Conservation (phyloP, 1,284 basidiomycete genomes). For the Cryptococcus sp. region DNA sequence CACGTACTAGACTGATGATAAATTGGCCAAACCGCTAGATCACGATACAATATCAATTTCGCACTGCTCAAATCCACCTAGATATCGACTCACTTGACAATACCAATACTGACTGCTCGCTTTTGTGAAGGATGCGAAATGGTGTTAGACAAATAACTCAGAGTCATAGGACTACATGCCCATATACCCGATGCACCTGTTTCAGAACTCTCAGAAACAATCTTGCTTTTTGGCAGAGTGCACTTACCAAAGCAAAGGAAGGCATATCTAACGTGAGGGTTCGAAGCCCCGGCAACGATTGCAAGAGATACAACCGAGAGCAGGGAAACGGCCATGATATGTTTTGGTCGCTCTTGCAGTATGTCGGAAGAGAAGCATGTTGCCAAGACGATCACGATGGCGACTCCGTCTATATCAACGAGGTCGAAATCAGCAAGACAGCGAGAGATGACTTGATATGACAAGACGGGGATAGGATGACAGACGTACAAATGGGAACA, state of each 20-base stretch:
- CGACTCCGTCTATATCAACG: slow-evolving; percentile 16
- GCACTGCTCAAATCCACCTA: too few species aligned
- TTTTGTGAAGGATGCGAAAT: slow-evolving; percentile 21
- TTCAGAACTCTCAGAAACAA: too few species aligned
- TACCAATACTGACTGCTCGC: slow-evolving; percentile 24
- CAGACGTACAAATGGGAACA: too few species aligned
- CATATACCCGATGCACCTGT: slow-evolving; percentile 17
- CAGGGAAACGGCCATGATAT: slow-evolving; percentile 18
- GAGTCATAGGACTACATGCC: slow-evolving; percentile 24
- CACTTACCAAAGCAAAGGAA: slow-evolving; percentile 27
- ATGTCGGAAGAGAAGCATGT: slow-evolving; percentile 26
- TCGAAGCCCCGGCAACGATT: slow-evolving; percentile 14
- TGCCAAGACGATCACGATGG: slow-evolving; percentile 18
- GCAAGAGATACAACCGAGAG: slow-evolving; percentile 15
- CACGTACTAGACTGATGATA: too few species aligned
- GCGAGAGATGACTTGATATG: too few species aligned
- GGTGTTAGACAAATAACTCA: slow-evolving; percentile 25
- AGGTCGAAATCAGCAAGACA: not conserved
- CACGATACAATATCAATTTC: too few species aligned
- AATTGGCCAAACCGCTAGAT: too few species aligned
- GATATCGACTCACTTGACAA: slow-evolving; percentile 20
- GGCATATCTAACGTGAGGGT: slow-evolving; percentile 22
- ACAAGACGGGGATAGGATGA: too few species aligned
- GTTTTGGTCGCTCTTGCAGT: slow-evolving; percentile 18
- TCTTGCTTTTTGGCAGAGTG: slow-evolving; percentile 2